These are phyloP conservation scores for Kwoniella dejecticola DNA, from an alignment of 768 basidiomycete species.

Conservation along the genomic window DNA sequence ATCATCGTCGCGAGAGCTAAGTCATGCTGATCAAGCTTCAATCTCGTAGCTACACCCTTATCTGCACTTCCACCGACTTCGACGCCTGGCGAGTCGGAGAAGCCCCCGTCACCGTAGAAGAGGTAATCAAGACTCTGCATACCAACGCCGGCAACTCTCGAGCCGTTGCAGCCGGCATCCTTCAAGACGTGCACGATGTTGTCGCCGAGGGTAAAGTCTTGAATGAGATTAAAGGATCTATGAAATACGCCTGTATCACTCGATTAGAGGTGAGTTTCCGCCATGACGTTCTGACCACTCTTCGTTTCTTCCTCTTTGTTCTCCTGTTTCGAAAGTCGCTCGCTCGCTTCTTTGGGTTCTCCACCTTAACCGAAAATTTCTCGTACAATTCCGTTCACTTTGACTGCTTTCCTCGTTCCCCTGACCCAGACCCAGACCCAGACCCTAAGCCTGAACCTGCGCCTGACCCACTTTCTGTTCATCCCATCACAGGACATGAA, in stretches of 20 bases:
- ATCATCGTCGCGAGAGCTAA: background rate
- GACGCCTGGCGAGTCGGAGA: constrained; percentile 87
- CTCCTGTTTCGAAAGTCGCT: background rate
- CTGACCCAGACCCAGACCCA: too few species aligned
- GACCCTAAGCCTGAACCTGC: too few species aligned
- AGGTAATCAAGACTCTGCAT: constrained; percentile 84
- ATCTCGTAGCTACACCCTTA: constrained; percentile 92
- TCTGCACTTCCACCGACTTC: constrained; percentile 81
- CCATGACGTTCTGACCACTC: background rate
- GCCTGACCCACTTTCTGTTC: too few species aligned
- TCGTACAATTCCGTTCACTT: too few species aligned
- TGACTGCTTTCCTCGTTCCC: too few species aligned
- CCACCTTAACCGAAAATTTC: too few species aligned
- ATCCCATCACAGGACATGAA: constrained; percentile 1
- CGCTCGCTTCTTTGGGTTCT: background rate
- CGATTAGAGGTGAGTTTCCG: constrained; percentile 55
- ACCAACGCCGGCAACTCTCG: constrained; percentile 85
- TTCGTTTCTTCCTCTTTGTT: background rate
- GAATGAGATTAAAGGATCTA: constrained; percentile 73
- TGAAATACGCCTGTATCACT: constrained; percentile 85
- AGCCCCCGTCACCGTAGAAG: constrained; percentile 81
- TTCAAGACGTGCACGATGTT: constrained; percentile 60
- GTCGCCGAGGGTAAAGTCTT: constrained; percentile 64
- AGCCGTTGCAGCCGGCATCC: constrained; percentile 58
- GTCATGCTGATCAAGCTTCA: too few species aligned